Base-by-base conservation (phyloP, 305 asterid species). In the Rubia tinctorum region DNA sequence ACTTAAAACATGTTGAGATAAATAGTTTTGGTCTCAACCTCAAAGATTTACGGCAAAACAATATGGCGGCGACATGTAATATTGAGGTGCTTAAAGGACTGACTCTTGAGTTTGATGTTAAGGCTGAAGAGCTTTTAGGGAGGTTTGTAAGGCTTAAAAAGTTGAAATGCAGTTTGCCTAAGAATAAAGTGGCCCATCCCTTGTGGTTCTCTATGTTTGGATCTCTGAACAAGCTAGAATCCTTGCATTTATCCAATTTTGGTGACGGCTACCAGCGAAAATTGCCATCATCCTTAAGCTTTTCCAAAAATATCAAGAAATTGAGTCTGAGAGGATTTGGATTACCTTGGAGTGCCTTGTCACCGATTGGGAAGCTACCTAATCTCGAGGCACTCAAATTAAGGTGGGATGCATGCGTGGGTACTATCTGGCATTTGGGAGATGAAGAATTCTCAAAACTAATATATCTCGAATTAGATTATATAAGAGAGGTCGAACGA, bases 311-410 rank as follows among this genome's bases (percentile, higher is more conserved):
- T 63, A 44, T 63, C 17, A 63, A 63, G 44, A 63, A 63, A 42
- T 27, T 63, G 44, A 27, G 3, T 30, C 20, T 63, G 20, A 22
- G 17, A 6, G 44, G 17, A 12, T 63, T 63, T 11, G 2, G 5
- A 63, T 34, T 63, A 8, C 68, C 68, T 6, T 63, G 68, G 68
- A 63, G 22, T 27, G 68, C 68, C 22, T 27, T 63, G 68, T 63
- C 68, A 63, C 34, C 44, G 0, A 30, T 63, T 15, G 68, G 68
- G n/a, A 63, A 27, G 44, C 68, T 63, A 15, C 43, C 43, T 27
- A 27, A 63, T 0, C 68, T 63, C 5, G 44, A 63, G 44, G 68
- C 30, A 3, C 44, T 63, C 68, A 63, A 63, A 63, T 63, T 63
- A 30, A 2, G 11, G 17, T 0, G 7, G 2, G 2, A 0, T 3